phyloP scores from a whole-genome alignment of 345 rosid genomes.

The Brassica carinata region DNA sequence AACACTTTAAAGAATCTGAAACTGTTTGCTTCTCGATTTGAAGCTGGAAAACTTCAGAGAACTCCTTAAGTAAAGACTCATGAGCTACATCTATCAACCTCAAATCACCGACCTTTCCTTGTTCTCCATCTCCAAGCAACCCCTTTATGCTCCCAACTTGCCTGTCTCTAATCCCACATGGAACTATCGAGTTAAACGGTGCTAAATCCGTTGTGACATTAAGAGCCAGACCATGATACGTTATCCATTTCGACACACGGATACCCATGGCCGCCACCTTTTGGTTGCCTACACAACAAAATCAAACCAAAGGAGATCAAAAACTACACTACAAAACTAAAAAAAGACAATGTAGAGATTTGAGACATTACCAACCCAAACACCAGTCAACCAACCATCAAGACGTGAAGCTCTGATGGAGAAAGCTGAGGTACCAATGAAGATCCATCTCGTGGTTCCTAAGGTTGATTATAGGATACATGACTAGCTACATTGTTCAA shows the following conservation, averaged over 20 bases:
- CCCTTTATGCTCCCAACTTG: slow-evolving; percentile 71
- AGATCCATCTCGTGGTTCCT: slow-evolving; percentile 93
- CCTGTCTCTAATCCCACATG: slow-evolving; percentile 70
- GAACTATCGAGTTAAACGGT: slow-evolving; percentile 73
- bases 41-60: slow-evolving; percentile 68
- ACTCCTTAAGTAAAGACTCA: slow-evolving; percentile 61
- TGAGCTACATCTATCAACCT: slow-evolving; percentile 48
- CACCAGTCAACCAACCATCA: slow-evolving; percentile 84
- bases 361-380: slow-evolving; percentile 72
- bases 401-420: slow-evolving; percentile 70
- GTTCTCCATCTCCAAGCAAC: slow-evolving; percentile 37
- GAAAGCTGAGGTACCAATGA: slow-evolving; percentile 86
- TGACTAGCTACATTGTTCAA: slow-evolving; percentile 62
- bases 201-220: slow-evolving; percentile 75
- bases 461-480: slow-evolving; percentile 87
- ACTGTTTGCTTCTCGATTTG: slow-evolving; percentile 39
- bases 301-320: slow-evolving; percentile 14
- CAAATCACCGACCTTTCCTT: slow-evolving; percentile 24
- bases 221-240: slow-evolving; percentile 82
- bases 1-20: slow-evolving; percentile 7
- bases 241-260: slow-evolving; percentile 71
- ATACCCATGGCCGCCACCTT: slow-evolving; percentile 86
- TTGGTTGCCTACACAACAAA: slow-evolving; percentile 53
- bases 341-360: background rate
- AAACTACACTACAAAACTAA: background rate